Evolutionary conservation across 768 basidiomycete species (phyloP).

Genomic region (Cyclocybe aegerita): DNA sequence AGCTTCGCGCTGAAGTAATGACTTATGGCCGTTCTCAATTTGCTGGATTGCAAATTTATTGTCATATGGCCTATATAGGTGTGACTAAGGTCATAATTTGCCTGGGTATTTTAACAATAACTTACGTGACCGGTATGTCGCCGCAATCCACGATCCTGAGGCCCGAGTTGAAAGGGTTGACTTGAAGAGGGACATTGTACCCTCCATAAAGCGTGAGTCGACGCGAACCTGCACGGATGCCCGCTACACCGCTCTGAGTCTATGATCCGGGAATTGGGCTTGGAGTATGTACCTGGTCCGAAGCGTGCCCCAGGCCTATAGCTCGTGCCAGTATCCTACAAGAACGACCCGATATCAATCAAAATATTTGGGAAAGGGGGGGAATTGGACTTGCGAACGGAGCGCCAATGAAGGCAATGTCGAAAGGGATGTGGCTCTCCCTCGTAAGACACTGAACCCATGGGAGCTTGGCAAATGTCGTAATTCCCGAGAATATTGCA

Average conservation of each 20-base stretch:
- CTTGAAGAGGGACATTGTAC: conserved; percentile 72
- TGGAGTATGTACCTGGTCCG: conserved; percentile 49
- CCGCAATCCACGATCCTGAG: conserved; percentile 76
- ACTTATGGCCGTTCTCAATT: conserved; percentile 72
- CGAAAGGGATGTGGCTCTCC: conserved; percentile 56
- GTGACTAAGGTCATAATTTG: not conserved
- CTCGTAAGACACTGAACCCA: conserved; percentile 77
- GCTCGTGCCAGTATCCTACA: conserved; percentile 68
- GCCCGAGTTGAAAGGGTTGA: conserved; percentile 71
- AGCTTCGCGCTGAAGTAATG: conserved; percentile 62
- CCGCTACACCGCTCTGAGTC: conserved; percentile 35
- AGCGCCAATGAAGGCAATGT: conserved; percentile 82
- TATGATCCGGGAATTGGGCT: not conserved
- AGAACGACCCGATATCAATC: not conserved
- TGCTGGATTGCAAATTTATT: conserved; percentile 72
- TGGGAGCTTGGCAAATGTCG: conserved; percentile 86
- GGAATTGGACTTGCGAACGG: conserved; percentile 54
- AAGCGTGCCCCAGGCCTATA: conserved; percentile 86
- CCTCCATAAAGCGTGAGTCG: conserved; percentile 75
- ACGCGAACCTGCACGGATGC: conserved; percentile 78
- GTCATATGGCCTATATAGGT: conserved; percentile 59
- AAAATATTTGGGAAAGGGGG: not conserved
- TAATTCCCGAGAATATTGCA: conserved; percentile 79
- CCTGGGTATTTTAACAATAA: not conserved
- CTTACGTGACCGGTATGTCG: conserved; percentile 69